Base-by-base conservation (phyloP, 2,329 filamentous ascomycete species). In the Alternaria sp. region DNA sequence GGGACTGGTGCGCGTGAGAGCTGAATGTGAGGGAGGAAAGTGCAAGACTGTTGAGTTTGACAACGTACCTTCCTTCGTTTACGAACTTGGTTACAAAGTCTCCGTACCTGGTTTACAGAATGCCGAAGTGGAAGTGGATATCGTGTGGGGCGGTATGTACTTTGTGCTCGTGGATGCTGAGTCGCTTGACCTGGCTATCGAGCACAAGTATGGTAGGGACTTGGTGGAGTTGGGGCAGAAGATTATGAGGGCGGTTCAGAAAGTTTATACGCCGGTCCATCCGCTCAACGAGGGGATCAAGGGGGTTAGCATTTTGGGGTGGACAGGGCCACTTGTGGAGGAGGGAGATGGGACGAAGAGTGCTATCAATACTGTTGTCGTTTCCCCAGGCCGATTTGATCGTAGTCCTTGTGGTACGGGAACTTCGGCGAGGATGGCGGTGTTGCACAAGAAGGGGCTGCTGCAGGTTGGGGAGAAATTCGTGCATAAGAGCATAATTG, bases 61-160 rank as follows among this genome's bases (percentile, higher is more conserved):
- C 59, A 84, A 84, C 54, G 80, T 83, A 0, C 78, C 82, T 0
- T 63, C 80, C 0, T 84, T 84, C 63, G 81, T 81, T 4, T 77
- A 74, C 38, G 73, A 67, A 5, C 70, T 84, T 2, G 81, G 82
- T 63, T 62, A 84, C 3, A 62, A 53, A 0, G 79, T 83, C 3
- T 34, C 30, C 25, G 46, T 50, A 2, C 30, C 32, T 7, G 46
- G 46, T 3, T 12, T 50, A 9, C 11, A 4, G 5, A 6, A 22
- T 12, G 18, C 12, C 3, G 46, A n/a, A 2, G 30, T 49, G 0
- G 30, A 49, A 20, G 46, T 49, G 30, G 82, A 85, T 54, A 73
- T 85, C 49, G 82, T 80, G 14, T 84, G 79, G 71, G 82, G 82
- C 7, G 82, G 82, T 1, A 83, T 82, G 82, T 76, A 78, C 62